A percentile compares a stretch with the other conserved stretches of the same genome.
These are phyloP conservation scores for Dipteronia sinensis DNA, from an alignment of 345 rosid genomes.

Conservation along the genomic window DNA sequence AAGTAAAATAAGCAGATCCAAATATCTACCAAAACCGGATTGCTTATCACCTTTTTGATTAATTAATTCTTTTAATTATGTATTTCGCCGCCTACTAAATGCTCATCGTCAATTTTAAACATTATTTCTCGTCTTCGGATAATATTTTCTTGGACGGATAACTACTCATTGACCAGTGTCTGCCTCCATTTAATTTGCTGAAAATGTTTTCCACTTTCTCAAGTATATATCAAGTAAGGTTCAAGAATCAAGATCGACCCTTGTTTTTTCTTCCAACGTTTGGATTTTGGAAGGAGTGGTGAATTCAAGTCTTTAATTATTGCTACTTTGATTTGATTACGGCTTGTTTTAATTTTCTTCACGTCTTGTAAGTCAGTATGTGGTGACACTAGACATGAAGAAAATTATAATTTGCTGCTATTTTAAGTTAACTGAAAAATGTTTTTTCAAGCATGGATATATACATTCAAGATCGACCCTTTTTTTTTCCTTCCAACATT, in stretches of 20 bases:
- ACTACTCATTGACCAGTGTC: slow-evolving; percentile 14
- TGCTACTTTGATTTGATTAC: too few relatives aligned
- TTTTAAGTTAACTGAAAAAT: too few relatives aligned
- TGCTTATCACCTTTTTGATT: slow-evolving; percentile 21
- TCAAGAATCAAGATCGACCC: neutral
- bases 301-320: neutral
- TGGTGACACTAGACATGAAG: too few relatives aligned
- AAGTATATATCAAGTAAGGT: too few relatives aligned
- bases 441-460: too few relatives aligned
- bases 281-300: too few relatives aligned
- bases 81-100: neutral
- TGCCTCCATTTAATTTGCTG: neutral
- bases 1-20: slow-evolving; percentile 8
- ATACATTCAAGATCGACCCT: too few relatives aligned
- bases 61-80: too few relatives aligned
- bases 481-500: neutral
- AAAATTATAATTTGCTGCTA: too few relatives aligned
- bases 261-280: too few relatives aligned
- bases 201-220: neutral
- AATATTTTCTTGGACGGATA: slow-evolving; percentile 5
- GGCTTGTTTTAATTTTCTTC: too few relatives aligned
- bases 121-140: neutral
- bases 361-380: too few relatives aligned
- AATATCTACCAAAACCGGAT: neutral
- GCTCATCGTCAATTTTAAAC: neutral